Conservation (phyloP, 1,284 basidiomycete species). For the Puccinia novopanici region DNA sequence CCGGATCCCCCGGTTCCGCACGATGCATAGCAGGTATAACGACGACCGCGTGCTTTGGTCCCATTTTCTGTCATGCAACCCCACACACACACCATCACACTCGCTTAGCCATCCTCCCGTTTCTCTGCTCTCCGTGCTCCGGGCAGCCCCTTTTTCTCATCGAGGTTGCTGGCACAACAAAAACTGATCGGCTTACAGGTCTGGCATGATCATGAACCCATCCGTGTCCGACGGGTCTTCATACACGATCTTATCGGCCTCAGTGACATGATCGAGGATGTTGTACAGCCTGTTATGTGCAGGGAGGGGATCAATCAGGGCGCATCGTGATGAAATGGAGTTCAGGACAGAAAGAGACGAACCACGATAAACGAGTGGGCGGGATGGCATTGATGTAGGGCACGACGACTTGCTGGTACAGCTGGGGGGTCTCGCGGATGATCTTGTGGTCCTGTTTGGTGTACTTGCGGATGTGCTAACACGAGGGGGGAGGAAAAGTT, state of each 20-base stretch:
- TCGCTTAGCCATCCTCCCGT: too few species aligned
- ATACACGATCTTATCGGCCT: slow-evolving; percentile 74
- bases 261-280: slow-evolving; percentile 77
- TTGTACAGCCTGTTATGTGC: slow-evolving; percentile 70
- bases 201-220: slow-evolving; percentile 81
- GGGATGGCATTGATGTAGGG: slow-evolving; percentile 79
- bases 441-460: slow-evolving; percentile 72
- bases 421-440: slow-evolving; percentile 75
- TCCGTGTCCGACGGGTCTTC: slow-evolving; percentile 64
- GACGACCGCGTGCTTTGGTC: slow-evolving; percentile 57
- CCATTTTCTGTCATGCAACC: slow-evolving; percentile 57
- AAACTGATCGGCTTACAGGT: slow-evolving; percentile 64
- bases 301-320: not conserved
- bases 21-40: slow-evolving; percentile 58
- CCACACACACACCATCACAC: too few species aligned
- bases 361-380: slow-evolving; percentile 77
- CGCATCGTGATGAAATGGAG: not conserved
- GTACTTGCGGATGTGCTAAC: slow-evolving; percentile 67
- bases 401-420: slow-evolving; percentile 71
- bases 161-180: too few species aligned
- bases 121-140: too few species aligned
- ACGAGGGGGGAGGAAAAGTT: not conserved
- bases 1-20: slow-evolving; percentile 57
- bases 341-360: slow-evolving; percentile 52
- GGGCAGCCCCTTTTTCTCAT: not conserved